These are phyloP conservation scores for Pythium sukuiense DNA, from an alignment of 352 stramenopile species.

Conservation along the genomic window DNA sequence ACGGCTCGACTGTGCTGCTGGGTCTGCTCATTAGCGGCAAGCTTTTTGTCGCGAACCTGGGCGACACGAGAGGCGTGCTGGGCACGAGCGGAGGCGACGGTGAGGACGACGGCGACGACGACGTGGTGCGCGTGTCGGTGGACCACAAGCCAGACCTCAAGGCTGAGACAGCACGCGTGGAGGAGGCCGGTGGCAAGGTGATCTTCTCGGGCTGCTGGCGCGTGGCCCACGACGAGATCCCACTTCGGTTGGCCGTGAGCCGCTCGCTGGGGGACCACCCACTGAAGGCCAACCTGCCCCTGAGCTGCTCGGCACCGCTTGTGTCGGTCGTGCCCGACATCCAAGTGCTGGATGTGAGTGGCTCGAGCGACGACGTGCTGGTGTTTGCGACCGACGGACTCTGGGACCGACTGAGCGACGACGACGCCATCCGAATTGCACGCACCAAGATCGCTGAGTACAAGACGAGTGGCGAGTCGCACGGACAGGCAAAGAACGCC, in stretches of 20 bases:
- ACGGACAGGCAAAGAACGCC: constrained; percentile 34
- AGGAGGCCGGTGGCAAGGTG: constrained; percentile 71
- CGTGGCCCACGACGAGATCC: constrained; percentile 73
- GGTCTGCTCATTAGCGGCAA: constrained; percentile 67
- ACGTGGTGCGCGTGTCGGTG: constrained; percentile 62
- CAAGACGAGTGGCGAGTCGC: constrained; percentile 23
- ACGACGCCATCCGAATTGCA: constrained; percentile 61
- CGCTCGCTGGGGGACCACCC: constrained; percentile 78
- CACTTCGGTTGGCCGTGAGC: constrained; percentile 72
- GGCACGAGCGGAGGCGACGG: constrained; percentile 17
- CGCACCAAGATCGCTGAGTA: constrained; percentile 56
- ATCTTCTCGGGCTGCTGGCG: constrained; percentile 84
- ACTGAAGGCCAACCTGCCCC: constrained; percentile 64
- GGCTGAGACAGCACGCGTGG: constrained; percentile 57
- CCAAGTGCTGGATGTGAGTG: constrained; percentile 58
- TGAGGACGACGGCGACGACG: constrained; percentile 26
- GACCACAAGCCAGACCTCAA: constrained; percentile 78
- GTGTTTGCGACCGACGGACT: constrained; percentile 80
- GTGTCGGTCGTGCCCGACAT: constrained; percentile 77
- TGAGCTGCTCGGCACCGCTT: constrained; percentile 58
- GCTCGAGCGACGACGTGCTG: constrained; percentile 51
- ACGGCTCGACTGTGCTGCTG: constrained; percentile 76
- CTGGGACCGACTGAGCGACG: constrained; percentile 75
- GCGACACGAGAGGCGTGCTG: constrained; percentile 71
- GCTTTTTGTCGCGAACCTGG: constrained; percentile 76